phyloP scores from a whole-genome alignment of 1,284 basidiomycete species.

The Rhodofomes roseus region DNA sequence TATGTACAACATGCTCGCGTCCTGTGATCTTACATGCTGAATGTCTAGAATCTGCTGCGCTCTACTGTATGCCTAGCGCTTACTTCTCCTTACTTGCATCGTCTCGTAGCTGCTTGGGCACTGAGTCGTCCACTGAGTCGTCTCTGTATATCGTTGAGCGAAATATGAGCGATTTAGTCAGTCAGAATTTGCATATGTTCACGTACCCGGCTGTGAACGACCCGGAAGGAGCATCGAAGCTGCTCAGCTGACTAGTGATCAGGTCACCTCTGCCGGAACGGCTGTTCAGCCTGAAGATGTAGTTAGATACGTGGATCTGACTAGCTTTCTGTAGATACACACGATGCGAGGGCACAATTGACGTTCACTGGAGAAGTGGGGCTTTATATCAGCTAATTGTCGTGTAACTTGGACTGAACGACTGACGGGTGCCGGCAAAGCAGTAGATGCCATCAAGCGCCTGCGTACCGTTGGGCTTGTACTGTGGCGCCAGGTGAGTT shows the following conservation, averaged over 20 bases:
- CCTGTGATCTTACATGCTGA: too few relatives aligned
- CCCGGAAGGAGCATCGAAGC: background rate
- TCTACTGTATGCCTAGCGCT: background rate
- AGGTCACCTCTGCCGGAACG: background rate
- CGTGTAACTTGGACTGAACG: background rate
- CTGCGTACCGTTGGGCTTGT: slow-evolving; percentile 2
- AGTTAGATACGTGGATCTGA: background rate
- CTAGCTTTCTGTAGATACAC: background rate
- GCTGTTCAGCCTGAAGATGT: background rate
- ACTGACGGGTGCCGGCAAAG: slow-evolving; percentile 1
- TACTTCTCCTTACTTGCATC: background rate
- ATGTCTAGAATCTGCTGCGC: too few relatives aligned
- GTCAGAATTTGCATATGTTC: background rate
- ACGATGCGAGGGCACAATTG: background rate
- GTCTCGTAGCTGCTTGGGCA: background rate
- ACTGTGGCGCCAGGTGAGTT: background rate
- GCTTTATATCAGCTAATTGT: background rate
- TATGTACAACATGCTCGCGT: background rate
- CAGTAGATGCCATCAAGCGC: slow-evolving; percentile 1
- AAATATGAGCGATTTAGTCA: background rate
- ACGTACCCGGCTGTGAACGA: background rate
- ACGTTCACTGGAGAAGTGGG: background rate
- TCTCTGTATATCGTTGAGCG: background rate
- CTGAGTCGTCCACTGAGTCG: background rate
- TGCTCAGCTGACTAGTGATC: background rate